A percentile compares a stretch with the other conserved stretches of the same genome.
These are phyloP conservation scores for Kregervanrija fluxuum DNA, from an alignment of 805 yeast genomes.

Conservation along the genomic window DNA sequence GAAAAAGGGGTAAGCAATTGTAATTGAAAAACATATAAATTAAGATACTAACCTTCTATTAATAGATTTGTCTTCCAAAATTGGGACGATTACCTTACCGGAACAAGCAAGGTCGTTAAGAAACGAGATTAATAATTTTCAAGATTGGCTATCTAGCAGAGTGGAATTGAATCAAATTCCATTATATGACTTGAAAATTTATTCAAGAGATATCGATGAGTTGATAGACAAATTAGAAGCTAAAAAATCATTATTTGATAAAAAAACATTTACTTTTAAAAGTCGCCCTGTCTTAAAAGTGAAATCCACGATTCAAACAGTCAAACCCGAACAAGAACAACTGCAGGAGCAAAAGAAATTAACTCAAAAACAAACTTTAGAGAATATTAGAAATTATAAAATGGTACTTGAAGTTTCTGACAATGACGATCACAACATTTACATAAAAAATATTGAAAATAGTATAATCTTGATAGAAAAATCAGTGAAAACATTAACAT, in stretches of 20 bases:
- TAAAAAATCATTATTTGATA: background rate
- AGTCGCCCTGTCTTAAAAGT: too few relatives aligned
- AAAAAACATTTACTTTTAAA: too few relatives aligned
- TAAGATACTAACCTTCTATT: too few relatives aligned
- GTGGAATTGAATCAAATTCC: slow-evolving; percentile 14
- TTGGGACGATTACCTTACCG: too few relatives aligned
- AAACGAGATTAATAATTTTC: slow-evolving; percentile 10
- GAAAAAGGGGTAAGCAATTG: background rate
- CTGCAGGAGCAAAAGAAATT: too few relatives aligned
- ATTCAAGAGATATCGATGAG: slow-evolving; percentile 12
- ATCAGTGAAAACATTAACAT: slow-evolving; percentile 14
- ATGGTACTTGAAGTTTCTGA: background rate
- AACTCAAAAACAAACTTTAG: too few relatives aligned
- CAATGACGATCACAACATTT: slow-evolving; percentile 2
- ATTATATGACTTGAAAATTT: slow-evolving; percentile 19
- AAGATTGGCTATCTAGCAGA: slow-evolving; percentile 13
- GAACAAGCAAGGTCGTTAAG: too few relatives aligned
- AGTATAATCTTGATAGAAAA: slow-evolving; percentile 8
- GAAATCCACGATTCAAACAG: too few relatives aligned
- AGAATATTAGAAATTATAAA: too few relatives aligned
- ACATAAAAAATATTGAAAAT: slow-evolving; percentile 7
- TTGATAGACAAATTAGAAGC: slow-evolving; percentile 13
- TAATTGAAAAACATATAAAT: too few relatives aligned
- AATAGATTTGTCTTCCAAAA: too few relatives aligned
- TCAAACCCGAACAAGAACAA: too few relatives aligned